A percentile compares a stretch with the other conserved stretches of the same genome.
Evolutionary conservation across 768 basidiomycete species (phyloP).

Genomic region (Phaeotremella fagi): DNA sequence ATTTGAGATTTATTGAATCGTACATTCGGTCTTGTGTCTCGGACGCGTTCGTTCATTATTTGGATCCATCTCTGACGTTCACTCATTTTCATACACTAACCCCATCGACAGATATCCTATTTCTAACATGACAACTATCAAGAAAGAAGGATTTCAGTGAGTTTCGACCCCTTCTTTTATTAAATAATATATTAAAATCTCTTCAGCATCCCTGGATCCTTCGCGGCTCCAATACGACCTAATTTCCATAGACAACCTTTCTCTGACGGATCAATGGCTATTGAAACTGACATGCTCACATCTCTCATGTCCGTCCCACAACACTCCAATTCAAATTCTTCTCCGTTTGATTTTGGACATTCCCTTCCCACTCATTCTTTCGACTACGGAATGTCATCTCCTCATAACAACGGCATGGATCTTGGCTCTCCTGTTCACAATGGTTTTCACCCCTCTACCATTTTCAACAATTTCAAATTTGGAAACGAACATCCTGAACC

Average conservation of each 20-base stretch:
- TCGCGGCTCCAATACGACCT: constrained; percentile 11
- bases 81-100: background rate
- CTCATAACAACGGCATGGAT: constrained; percentile 2
- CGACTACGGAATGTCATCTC: constrained; percentile 16
- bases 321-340: constrained; percentile 5
- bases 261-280: constrained; percentile 33
- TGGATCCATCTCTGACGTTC: background rate
- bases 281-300: constrained; percentile 28
- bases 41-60: too few species aligned
- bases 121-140: background rate
- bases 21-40: too few species aligned
- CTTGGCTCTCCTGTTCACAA: constrained; percentile 1
- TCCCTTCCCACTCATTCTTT: constrained; percentile 16
- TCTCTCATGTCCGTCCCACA: constrained; percentile 14
- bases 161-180: too few species aligned
- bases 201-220: background rate
- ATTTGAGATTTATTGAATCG: too few species aligned
- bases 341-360: constrained; percentile 15
- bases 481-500: constrained; percentile 21
- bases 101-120: background rate
- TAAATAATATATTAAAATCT: background rate
- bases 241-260: constrained; percentile 24
- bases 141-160: constrained; percentile 1
- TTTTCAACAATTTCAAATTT: constrained; percentile 25
- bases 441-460: constrained; percentile 16